A percentile compares a stretch with the other conserved stretches of the same genome.
Conservation (phyloP, 148 eudicot genomes). For the Rhododendron ferrugineum region DNA sequence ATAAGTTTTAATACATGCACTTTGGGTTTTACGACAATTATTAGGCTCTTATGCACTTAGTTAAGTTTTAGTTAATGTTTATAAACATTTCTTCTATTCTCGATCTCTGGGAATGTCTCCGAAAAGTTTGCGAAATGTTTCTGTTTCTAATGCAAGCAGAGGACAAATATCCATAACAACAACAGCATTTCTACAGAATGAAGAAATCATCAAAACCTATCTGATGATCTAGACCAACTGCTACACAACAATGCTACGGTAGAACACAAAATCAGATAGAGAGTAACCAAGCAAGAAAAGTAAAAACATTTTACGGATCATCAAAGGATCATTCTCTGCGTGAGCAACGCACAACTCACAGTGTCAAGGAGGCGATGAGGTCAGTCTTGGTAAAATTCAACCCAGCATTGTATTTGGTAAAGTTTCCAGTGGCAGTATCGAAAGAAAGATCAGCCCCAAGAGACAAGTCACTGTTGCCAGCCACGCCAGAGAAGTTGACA, state of each 20-base stretch:
- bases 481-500: constrained; percentile 86
- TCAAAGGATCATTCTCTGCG: neutral
- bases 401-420: constrained; percentile 82
- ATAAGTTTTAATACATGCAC: neutral
- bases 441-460: constrained; percentile 86
- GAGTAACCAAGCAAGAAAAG: neutral
- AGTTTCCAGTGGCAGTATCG: constrained; percentile 73
- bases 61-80: neutral
- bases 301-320: neutral
- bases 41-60: neutral
- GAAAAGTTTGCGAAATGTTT: neutral
- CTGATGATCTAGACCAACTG: neutral
- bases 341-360: constrained; percentile 47
- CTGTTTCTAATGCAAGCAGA: neutral
- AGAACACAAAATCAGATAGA: neutral
- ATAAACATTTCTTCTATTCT: neutral
- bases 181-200: neutral
- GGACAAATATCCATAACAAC: neutral
- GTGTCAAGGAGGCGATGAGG: constrained; percentile 68
- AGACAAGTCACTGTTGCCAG: constrained; percentile 52
- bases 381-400: constrained; percentile 59
- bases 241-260: neutral
- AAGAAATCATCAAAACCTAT: neutral
- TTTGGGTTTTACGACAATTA: neutral
- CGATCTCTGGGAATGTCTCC: neutral